phyloP scores from a whole-genome alignment of 2,329 filamentous ascomycete species.

The Madurella fahalii region DNA sequence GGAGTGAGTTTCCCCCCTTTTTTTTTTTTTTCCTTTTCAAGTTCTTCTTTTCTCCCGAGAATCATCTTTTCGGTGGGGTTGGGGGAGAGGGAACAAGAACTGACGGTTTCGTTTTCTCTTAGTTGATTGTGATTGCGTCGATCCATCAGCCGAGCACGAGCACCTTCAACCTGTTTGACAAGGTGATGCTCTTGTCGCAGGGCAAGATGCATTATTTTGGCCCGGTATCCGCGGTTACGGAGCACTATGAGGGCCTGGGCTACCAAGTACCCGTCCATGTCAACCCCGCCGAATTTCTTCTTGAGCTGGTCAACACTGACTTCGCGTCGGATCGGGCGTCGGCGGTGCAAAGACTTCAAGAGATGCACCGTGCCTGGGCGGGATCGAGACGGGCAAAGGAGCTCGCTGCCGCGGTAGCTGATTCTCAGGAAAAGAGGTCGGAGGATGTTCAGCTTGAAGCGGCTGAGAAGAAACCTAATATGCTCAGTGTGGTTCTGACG shows the following conservation, averaged over 20 bases:
- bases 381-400: constrained; percentile 35
- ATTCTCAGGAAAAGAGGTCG: constrained; percentile 26
- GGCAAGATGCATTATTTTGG: constrained; percentile 74
- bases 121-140: constrained; percentile 74
- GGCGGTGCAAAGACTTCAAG: constrained; percentile 45
- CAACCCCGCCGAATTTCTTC: constrained; percentile 76
- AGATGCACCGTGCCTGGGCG: constrained; percentile 54
- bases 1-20: constrained; percentile 44
- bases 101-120: not conserved
- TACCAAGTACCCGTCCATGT: constrained; percentile 62
- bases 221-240: constrained; percentile 49
- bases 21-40: not conserved
- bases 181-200: constrained; percentile 66
- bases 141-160: constrained; percentile 83
- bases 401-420: constrained; percentile 24
- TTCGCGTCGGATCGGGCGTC: constrained; percentile 53
- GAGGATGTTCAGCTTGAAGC: constrained; percentile 20
- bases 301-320: constrained; percentile 75
- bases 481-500: constrained; percentile 52
- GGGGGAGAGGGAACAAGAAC: not conserved
- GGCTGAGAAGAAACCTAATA: constrained; percentile 39
- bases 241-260: constrained; percentile 61
- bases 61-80: not conserved
- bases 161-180: constrained; percentile 78
- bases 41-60: not conserved